Evolutionary conservation across 768 basidiomycete species (phyloP), one percentile per base, ranked within the genome.

Genomic region (Fibroporia radiculosa): DNA sequence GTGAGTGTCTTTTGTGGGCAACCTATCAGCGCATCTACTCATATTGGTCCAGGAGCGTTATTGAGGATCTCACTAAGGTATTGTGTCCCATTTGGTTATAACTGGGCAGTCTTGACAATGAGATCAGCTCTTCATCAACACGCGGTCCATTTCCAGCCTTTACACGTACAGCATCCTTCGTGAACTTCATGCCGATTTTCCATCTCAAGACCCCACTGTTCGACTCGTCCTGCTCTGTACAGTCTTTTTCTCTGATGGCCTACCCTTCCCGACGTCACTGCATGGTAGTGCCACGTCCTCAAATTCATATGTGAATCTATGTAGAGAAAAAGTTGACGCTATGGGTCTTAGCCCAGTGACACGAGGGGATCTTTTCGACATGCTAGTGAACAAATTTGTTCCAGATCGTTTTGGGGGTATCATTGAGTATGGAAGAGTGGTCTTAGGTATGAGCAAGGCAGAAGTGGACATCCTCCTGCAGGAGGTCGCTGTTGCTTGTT

Each of bases 191-290:
- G 60, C 65, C 36, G 85, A 88, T 56, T 87, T 83, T 57, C 80
- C 82, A 18, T 77, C 74, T 33, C 53, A 67, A 6, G 74, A 84
- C 55, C 70, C 72, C 18, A 67, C 67, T 37, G 81, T 79, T 50
- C 80, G 84, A 32, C 70, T 80, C 18, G 83, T 84, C 43, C 78
- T 93, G 63, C 70, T 90, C n/a, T 69, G 87, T 45, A 75, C 77
- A 13, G 67, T 82, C 16, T 85, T 82, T 61, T 66, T 79, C 26
- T 57, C 62, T 36, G 61, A 53, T 39, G 51, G 28, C 10, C 33
- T 31, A 41, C 55, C 49, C 41, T 42, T 55, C 31, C 60, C 58
- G 16, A 50, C 62, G 11, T 48, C 54, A 23, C 33, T 53, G 7
- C n/a, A n/a, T n/a, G n/a, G n/a, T n/a, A 18, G 35, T 12, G 16